Base-by-base conservation (phyloP, 352 stramenopile genomes). In the Globisporangium barbulae region DNA sequence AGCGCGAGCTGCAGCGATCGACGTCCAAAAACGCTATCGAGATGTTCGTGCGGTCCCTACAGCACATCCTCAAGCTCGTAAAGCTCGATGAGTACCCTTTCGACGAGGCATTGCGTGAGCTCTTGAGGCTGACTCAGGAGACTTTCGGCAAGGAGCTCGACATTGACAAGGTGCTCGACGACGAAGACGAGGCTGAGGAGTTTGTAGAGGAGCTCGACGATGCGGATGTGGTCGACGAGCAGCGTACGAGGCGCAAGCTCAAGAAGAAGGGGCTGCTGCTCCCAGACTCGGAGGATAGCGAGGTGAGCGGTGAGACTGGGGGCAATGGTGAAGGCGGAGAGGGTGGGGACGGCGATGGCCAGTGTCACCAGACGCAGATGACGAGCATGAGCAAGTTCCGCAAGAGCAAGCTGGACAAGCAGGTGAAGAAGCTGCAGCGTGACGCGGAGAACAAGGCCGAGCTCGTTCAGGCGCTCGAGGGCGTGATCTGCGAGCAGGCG, bases 31-130 rank as follows among this genome's bases (percentile, higher is more conserved):
- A 80, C n/a, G 64, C 73, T 0, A 69, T 94, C 37, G 64, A 73
- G 19, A 54, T 63, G 22, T 90, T 91, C 33, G 72, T 90, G n/a
- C 70, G 75, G 1, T 70, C 83, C 1, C 68, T 91, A 41, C 76
- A 91, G 59, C 75, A 83, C 25, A 86, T 95, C 63, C 52, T 95
- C 19, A 72, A 74, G 37, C 68, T 91, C 2, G 85, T 93, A 12
- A 92, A 93, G 15, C 56, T 82, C 13, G 80, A 94, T 48, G 84
- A 91, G 52, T 91, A 89, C 35, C 82, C 83, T 4, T 67, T 93
- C 8, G 86, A 95, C 21, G 86, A 95, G 71, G 86, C 79, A 0
- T 62, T 93, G 1, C 83, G 81, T 49, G 79, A 93, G 52, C 42
- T 93, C n/a, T 47, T 93, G 8, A 78, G 73, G 25, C 73, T 93